Evolutionary conservation across 2,329 filamentous ascomycete species (phyloP).

Genomic region (Diplocarpon mali): DNA sequence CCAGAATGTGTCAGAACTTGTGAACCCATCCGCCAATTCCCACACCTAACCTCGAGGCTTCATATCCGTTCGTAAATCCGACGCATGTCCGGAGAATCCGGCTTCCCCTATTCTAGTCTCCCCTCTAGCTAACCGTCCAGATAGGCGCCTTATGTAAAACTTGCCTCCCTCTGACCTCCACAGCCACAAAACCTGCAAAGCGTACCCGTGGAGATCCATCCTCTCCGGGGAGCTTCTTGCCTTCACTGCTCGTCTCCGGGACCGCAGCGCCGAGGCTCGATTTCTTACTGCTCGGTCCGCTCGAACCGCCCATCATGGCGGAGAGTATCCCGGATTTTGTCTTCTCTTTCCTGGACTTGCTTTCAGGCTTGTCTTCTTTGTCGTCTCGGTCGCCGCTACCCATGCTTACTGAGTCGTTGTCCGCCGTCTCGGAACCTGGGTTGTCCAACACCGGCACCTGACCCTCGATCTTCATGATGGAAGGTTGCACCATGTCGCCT

Average conservation of each 20-base stretch:
- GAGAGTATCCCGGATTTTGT: constrained; percentile 30
- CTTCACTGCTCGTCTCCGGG: constrained; percentile 12
- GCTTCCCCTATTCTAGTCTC: no score
- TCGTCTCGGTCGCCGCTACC: constrained; percentile 26
- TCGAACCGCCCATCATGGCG: constrained; percentile 24
- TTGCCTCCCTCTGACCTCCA: constrained; percentile 64
- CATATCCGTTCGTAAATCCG: no score
- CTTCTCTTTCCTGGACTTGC: constrained; percentile 24
- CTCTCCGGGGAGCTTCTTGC: constrained; percentile 20
- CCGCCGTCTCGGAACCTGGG: constrained; percentile 19
- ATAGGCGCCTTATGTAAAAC: constrained; percentile 68
- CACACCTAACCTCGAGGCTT: no score
- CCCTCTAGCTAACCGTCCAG: constrained; percentile 41
- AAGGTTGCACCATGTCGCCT: constrained; percentile 55
- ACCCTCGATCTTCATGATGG: constrained; percentile 75
- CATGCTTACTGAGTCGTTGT: constrained; percentile 23
- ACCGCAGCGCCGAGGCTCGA: constrained; percentile 2
- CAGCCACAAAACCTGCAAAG: constrained; percentile 59
- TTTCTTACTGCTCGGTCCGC: constrained; percentile 22
- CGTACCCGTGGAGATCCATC: constrained; percentile 44
- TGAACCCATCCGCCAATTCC: no score
- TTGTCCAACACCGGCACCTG: constrained; percentile 50
- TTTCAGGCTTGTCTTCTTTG: constrained; percentile 19
- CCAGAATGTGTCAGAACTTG: neutral
- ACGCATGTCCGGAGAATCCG: neutral